phyloP scores from a whole-genome alignment of 2,329 filamentous ascomycete species.

The Grosmannia huntii region DNA sequence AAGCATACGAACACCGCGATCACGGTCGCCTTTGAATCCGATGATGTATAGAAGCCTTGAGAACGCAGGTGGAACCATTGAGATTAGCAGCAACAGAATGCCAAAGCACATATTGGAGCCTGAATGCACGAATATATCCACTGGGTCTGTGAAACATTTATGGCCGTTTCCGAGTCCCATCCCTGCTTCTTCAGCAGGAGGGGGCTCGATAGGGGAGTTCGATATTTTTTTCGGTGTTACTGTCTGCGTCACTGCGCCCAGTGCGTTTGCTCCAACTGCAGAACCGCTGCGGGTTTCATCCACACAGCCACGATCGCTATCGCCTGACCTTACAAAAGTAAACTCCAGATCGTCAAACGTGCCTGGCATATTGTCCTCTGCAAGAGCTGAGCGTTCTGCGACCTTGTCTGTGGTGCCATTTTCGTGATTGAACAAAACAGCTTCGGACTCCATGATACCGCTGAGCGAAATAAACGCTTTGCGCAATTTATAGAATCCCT shows the following conservation, averaged over 20 bases:
- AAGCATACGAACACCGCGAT: constrained; percentile 69
- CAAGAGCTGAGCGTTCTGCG: background rate
- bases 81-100: constrained; percentile 73
- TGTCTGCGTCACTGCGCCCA: background rate
- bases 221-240: background rate
- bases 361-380: constrained; percentile 24
- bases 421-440: constrained; percentile 16
- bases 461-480: constrained; percentile 81
- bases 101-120: constrained; percentile 86
- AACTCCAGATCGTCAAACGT: constrained; percentile 24
- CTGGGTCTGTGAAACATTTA: constrained; percentile 55
- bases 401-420: background rate
- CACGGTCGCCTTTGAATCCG: constrained; percentile 80
- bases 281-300: constrained; percentile 19
- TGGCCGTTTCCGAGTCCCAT: background rate
- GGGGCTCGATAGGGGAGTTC: background rate
- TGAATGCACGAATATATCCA: constrained; percentile 82
- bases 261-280: background rate
- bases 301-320: constrained; percentile 4
- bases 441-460: constrained; percentile 63
- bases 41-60: constrained; percentile 76
- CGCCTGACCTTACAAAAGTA: constrained; percentile 15
- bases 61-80: constrained; percentile 84
- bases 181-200: constrained; percentile 1
- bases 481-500: constrained; percentile 82